Evolutionary conservation across 768 basidiomycete genomes (phyloP).

Genomic region (Podaxis sp.): DNA sequence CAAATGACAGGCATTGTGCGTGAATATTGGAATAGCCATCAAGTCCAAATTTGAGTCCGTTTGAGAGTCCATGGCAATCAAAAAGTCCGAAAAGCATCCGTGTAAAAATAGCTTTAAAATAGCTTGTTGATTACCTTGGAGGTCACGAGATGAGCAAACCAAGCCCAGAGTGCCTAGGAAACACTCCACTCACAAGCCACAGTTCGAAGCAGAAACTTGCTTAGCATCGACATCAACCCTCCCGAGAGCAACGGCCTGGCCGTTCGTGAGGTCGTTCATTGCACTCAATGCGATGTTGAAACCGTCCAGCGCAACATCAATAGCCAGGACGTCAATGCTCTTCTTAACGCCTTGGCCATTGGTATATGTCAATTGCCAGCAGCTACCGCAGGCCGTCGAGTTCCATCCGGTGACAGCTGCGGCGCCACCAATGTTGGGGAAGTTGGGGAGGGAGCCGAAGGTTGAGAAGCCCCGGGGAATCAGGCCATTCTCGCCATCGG

Average conservation of each 20-base stretch:
- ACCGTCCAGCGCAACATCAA: slow-evolving; percentile 42
- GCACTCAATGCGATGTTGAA: slow-evolving; percentile 49
- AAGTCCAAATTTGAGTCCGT: neutral
- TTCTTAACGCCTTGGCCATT: slow-evolving; percentile 22
- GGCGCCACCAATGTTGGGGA: slow-evolving; percentile 58
- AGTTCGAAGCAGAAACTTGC: slow-evolving; percentile 41
- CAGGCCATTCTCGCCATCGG: slow-evolving; percentile 50
- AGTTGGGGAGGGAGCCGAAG: slow-evolving; percentile 48
- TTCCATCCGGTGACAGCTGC: slow-evolving; percentile 45
- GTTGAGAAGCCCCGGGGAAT: slow-evolving; percentile 40
- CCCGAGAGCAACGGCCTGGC: slow-evolving; percentile 42
- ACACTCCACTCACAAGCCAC: slow-evolving; percentile 38
- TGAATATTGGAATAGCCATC: neutral
- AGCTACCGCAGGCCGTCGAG: slow-evolving; percentile 51
- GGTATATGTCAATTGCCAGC: slow-evolving; percentile 54
- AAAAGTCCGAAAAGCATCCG: neutral
- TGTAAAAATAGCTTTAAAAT: too few species aligned
- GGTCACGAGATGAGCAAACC: neutral
- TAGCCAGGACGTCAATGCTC: slow-evolving; percentile 44
- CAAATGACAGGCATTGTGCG: neutral
- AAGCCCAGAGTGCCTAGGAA: neutral
- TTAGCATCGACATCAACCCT: slow-evolving; percentile 38
- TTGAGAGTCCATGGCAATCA: neutral
- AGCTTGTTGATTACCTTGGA: neutral
- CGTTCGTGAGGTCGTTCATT: slow-evolving; percentile 50